Evolutionary conservation across 2,329 filamentous ascomycete genomes (phyloP).

Genomic region (Cladosporium sp.): DNA sequence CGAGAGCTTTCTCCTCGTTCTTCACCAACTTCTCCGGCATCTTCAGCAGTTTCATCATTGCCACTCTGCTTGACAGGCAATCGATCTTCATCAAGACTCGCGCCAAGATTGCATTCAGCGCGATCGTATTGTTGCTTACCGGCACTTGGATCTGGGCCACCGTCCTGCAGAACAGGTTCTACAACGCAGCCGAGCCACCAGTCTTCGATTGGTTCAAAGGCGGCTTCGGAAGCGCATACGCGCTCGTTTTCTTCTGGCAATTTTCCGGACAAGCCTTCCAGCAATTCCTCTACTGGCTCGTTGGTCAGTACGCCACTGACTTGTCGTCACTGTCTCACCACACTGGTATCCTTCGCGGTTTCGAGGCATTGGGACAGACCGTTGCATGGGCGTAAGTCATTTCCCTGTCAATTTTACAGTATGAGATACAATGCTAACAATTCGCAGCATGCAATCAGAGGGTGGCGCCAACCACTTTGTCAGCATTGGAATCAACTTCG

Average conservation of each 20-base stretch:
- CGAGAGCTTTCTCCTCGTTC: constrained; percentile 33
- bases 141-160: constrained; percentile 36
- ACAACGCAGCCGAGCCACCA: constrained; percentile 25
- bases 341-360: constrained; percentile 33
- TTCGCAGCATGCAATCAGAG: constrained; percentile 31
- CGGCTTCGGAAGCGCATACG: constrained; percentile 32
- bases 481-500: constrained; percentile 34
- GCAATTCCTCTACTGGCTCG: constrained; percentile 35
- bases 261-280: constrained; percentile 35
- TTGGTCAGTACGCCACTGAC: constrained; percentile 34
- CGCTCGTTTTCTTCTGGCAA: constrained; percentile 24
- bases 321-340: constrained; percentile 31
- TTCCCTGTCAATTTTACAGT: background rate
- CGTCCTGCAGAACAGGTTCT: constrained; percentile 28
- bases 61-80: constrained; percentile 31
- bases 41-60: constrained; percentile 34
- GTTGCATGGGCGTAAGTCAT: constrained; percentile 33
- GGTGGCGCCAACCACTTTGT: constrained; percentile 35
- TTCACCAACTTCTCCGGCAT: constrained; percentile 36
- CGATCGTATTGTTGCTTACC: constrained; percentile 29
- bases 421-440: constrained; percentile 14
- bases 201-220: constrained; percentile 33
- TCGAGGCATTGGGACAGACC: constrained; percentile 33
- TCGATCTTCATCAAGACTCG: constrained; percentile 32
- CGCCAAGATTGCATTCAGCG: constrained; percentile 27